A percentile compares a stretch with the other conserved stretches of the same genome.
phyloP scores from a whole-genome alignment of 768 basidiomycete genomes.

The Dendrothele bispora region DNA sequence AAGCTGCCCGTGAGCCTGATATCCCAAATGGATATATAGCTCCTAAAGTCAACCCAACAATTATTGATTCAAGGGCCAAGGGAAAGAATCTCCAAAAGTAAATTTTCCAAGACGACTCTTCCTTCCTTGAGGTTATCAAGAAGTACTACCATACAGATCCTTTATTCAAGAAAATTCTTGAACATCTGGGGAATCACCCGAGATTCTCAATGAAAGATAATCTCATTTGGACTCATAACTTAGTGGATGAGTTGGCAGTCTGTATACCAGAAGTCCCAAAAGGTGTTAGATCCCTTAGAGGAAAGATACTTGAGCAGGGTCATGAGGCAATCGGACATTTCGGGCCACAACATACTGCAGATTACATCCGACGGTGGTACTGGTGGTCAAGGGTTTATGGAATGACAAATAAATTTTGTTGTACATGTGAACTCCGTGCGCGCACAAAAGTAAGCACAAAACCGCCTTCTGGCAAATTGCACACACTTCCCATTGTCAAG shows the following conservation, averaged over 20 bases:
- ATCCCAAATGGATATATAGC: not conserved
- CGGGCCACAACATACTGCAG: constrained; percentile 17
- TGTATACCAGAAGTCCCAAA: constrained; percentile 1
- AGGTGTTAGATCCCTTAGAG: not conserved
- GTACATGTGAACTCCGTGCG: constrained; percentile 9
- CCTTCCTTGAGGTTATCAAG: not conserved
- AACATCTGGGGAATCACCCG: too few species aligned
- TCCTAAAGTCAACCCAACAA: too few species aligned
- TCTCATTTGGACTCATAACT: not conserved
- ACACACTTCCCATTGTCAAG: too few species aligned
- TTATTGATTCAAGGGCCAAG: not conserved
- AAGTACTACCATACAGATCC: not conserved
- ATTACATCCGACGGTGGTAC: constrained; percentile 22
- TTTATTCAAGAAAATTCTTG: not conserved
- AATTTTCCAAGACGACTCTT: not conserved
- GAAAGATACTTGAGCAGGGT: not conserved
- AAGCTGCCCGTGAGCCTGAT: not conserved
- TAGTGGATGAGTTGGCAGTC: not conserved
- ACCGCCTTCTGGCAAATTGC: constrained; percentile 11
- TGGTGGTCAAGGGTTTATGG: constrained; percentile 14
- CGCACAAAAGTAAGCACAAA: not conserved
- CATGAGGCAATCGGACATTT: constrained; percentile 21
- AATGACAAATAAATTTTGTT: constrained; percentile 8
- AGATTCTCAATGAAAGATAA: not conserved
- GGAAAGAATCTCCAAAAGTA: not conserved